phyloP scores from a whole-genome alignment of 2,329 filamentous ascomycete species.

The Aspergillus sp. region DNA sequence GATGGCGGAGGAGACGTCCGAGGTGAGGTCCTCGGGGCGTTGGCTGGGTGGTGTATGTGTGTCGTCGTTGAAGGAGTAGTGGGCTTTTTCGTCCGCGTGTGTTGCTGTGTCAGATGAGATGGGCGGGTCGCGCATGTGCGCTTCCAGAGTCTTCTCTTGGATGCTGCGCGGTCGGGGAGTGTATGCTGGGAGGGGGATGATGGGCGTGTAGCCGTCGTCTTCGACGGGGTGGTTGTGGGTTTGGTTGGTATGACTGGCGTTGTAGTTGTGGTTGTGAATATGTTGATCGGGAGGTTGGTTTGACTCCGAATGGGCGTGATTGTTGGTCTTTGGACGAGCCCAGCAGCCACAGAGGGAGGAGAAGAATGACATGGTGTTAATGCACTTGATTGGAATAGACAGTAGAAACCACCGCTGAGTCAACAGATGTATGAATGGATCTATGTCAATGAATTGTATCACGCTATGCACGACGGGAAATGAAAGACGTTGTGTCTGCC shows the following conservation, averaged over 20 bases:
- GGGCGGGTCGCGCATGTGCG: constrained; percentile 31
- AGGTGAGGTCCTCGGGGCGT: constrained; percentile 28
- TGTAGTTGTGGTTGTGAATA: constrained; percentile 3
- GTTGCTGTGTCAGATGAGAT: constrained; percentile 22
- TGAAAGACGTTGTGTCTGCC: too few species aligned
- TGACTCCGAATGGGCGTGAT: neutral
- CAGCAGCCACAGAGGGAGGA: neutral
- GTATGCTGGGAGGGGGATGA: constrained; percentile 40
- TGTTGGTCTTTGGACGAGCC: neutral
- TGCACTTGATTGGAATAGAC: neutral
- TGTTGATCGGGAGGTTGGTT: neutral
- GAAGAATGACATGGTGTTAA: neutral
- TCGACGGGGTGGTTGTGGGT: constrained; percentile 4
- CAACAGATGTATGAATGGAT: too few species aligned
- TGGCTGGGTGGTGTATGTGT: neutral
- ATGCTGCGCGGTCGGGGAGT: constrained; percentile 39
- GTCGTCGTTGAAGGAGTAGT: constrained; percentile 22
- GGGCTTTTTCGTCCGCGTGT: constrained; percentile 32
- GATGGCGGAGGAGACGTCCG: constrained; percentile 40
- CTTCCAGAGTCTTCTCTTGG: constrained; percentile 40
- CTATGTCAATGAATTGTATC: too few species aligned
- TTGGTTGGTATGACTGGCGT: constrained; percentile 2
- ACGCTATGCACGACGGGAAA: too few species aligned
- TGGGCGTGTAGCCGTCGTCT: constrained; percentile 30
- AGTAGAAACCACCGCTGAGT: too few species aligned